These are phyloP conservation scores for Eudorina sp. DNA, from an alignment of 139 green algal genomes.

Conservation along the genomic window DNA sequence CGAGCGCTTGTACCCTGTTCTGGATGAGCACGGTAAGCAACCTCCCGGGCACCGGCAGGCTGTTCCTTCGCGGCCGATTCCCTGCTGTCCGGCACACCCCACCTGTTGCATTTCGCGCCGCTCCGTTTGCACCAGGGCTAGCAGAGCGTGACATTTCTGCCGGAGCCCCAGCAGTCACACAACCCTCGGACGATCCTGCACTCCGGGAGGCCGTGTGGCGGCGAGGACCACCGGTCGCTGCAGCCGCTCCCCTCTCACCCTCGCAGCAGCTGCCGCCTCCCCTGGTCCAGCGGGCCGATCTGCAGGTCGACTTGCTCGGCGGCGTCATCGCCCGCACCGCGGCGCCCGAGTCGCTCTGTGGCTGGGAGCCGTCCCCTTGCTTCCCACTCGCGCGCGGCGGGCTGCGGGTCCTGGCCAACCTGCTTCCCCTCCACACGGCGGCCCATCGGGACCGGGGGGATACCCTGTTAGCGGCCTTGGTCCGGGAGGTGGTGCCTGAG, in stretches of 20 bases:
- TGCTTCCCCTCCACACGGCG: slow-evolving; percentile 4
- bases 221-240: neutral
- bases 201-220: neutral
- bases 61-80: too few species aligned
- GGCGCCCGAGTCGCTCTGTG: neutral
- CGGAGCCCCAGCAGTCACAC: too few species aligned
- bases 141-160: too few species aligned
- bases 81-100: too few species aligned
- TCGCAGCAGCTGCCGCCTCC: neutral
- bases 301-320: neutral
- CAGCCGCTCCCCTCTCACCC: neutral
- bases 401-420: neutral
- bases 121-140: too few species aligned
- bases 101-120: too few species aligned
- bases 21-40: neutral
- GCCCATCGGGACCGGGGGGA: neutral
- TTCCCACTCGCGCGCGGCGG: slow-evolving; percentile 9
- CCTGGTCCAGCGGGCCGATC: neutral
- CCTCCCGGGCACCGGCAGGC: too few species aligned
- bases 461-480: neutral
- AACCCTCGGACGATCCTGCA: neutral
- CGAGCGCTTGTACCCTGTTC: slow-evolving; percentile 1
- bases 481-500: neutral
- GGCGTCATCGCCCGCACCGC: neutral
- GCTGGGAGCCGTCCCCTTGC: neutral